These are phyloP conservation scores for Penicillium manginii DNA, from an alignment of 495 filamentous ascomycete species.

Conservation along the genomic window DNA sequence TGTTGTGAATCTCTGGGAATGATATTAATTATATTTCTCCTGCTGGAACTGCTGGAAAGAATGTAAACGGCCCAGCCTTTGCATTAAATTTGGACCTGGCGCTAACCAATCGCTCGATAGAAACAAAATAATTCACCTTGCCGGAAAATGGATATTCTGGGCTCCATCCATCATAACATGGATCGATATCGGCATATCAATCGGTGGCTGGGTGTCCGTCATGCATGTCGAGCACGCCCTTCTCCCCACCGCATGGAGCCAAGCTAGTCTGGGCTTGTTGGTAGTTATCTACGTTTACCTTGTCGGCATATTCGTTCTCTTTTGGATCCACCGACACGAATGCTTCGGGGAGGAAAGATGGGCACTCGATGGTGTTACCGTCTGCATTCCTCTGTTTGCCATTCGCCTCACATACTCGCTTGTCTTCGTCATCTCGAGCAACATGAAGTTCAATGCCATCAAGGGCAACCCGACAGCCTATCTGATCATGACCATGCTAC, in stretches of 20 bases:
- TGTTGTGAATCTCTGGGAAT: constrained; percentile 26
- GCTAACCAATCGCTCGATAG: constrained; percentile 9
- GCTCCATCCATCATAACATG: constrained; percentile 27
- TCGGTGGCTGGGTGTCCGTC: constrained; percentile 26
- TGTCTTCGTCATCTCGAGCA: constrained; percentile 19
- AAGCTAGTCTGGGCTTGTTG: constrained; percentile 22
- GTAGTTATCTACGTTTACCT: constrained; percentile 33
- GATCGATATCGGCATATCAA: constrained; percentile 30
- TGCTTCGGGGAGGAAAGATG: constrained; percentile 13
- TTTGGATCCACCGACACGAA: constrained; percentile 17
- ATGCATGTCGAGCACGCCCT: constrained; percentile 18
- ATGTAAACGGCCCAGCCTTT: constrained; percentile 7
- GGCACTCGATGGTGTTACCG: constrained; percentile 5
- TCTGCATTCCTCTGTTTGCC: constrained; percentile 19
- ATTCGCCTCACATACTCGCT: constrained; percentile 22
- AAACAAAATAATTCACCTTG: constrained; percentile 20
- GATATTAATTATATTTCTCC: constrained; percentile 22
- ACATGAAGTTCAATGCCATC: constrained; percentile 25
- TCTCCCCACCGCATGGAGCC: constrained; percentile 23
- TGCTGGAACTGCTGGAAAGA: constrained; percentile 19
- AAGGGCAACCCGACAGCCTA: constrained; percentile 20
- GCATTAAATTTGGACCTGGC: background rate
- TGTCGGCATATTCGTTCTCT: constrained; percentile 16
- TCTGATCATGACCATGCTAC: constrained; percentile 25
- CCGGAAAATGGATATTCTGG: constrained; percentile 13